Conservation (phyloP, 805 yeast genomes). For the Candida insectorum region DNA sequence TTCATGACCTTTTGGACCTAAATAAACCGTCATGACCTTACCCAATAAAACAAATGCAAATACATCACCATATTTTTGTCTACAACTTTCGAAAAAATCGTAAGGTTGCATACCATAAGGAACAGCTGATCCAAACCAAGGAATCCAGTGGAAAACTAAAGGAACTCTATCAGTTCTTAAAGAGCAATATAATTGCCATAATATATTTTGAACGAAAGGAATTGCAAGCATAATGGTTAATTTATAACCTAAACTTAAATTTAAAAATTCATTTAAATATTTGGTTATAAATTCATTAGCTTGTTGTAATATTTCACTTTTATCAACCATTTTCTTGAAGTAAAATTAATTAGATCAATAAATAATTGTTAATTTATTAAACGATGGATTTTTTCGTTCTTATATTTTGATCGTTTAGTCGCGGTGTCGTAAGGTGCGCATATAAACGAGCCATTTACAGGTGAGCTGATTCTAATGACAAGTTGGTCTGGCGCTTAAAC, state of each 20-base stretch:
- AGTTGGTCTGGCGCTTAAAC: no score
- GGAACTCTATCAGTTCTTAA: constrained; percentile 82
- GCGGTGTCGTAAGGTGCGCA: no score
- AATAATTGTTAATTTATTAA: background rate
- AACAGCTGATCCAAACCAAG: constrained; percentile 93
- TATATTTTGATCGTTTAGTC: no score
- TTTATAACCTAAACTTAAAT: constrained; percentile 25
- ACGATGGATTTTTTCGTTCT: no score
- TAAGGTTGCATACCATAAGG: constrained; percentile 92
- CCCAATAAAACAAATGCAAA: constrained; percentile 90
- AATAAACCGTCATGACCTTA: constrained; percentile 87
- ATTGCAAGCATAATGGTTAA: constrained; percentile 30
- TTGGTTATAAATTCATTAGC: constrained; percentile 3
- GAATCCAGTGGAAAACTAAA: constrained; percentile 85
- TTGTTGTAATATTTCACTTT: constrained; percentile 13
- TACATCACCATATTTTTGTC: constrained; percentile 84
- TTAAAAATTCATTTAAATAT: constrained; percentile 15
- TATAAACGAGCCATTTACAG: constrained; percentile 3
- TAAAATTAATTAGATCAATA: background rate
- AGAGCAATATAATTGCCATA: constrained; percentile 69
- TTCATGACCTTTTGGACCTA: constrained; percentile 98
- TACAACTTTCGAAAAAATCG: constrained; percentile 77
- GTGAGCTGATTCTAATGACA: constrained; percentile 7
- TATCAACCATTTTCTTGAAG: constrained; percentile 21
- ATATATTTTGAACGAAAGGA: constrained; percentile 65